Conservation (phyloP, 1,284 basidiomycete species). For the Phellinidium pouzarii region DNA sequence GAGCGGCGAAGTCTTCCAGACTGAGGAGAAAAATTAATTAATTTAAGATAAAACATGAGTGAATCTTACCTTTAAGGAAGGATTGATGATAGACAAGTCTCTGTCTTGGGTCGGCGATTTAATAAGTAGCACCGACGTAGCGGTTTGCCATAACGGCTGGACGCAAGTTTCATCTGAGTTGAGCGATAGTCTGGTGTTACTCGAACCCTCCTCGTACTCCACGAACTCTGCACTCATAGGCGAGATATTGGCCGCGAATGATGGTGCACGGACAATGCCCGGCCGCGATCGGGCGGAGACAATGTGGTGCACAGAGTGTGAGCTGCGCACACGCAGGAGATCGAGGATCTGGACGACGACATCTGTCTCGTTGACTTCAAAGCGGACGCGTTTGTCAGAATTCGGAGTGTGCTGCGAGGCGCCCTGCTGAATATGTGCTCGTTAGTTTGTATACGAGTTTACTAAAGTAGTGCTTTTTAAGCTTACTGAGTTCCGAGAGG, state of each 20-base stretch:
- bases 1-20: not conserved
- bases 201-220: not conserved
- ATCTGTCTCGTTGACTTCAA: not conserved
- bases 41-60: not conserved
- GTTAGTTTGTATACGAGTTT: not conserved
- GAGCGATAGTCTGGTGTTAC: not conserved
- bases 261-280: not conserved
- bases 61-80: not conserved
- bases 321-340: not conserved
- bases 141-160: not conserved
- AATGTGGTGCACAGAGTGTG: not conserved
- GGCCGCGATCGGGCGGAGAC: not conserved
- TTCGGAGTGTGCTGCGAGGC: not conserved
- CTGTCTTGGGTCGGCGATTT: not conserved
- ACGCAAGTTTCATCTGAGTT: not conserved
- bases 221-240: not conserved
- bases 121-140: not conserved
- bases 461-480: not conserved
- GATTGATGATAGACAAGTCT: not conserved
- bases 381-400: slow-evolving; percentile 1
- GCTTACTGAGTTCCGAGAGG: not conserved
- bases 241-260: not conserved
- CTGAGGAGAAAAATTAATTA: not conserved
- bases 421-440: not conserved
- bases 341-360: not conserved